phyloP scores from a whole-genome alignment of 192 early-diverging fungal genomes.

The Dimargaris cristalligena region DNA sequence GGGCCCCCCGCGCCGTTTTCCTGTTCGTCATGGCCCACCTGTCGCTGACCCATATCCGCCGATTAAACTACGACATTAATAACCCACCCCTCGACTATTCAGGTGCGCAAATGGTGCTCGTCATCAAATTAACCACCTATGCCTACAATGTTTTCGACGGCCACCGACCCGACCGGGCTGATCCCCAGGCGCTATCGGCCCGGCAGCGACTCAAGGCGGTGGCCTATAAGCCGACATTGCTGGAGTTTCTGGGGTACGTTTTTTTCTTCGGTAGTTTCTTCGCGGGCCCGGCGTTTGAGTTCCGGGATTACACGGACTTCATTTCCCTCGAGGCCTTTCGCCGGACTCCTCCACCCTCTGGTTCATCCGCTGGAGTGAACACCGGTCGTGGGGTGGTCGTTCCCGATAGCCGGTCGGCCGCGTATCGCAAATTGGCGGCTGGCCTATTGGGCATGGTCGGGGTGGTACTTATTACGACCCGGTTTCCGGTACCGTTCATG shows the following conservation, averaged over 20 bases:
- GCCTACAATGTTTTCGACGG: slow-evolving; percentile 76
- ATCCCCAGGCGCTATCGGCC: slow-evolving; percentile 31
- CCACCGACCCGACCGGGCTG: slow-evolving; percentile 18
- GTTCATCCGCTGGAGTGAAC: neutral
- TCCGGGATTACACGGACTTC: slow-evolving; percentile 15
- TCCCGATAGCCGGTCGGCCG: neutral
- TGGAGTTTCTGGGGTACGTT: slow-evolving; percentile 71
- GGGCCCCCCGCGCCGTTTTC: slow-evolving; percentile 41
- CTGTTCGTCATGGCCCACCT: slow-evolving; percentile 45
- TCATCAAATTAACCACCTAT: slow-evolving; percentile 81
- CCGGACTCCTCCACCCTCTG: too few relatives aligned
- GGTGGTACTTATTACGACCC: slow-evolving; percentile 18
- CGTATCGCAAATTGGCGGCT: neutral
- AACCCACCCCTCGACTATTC: slow-evolving; percentile 62
- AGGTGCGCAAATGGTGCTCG: slow-evolving; percentile 84
- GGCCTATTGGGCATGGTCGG: neutral
- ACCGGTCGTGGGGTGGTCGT: neutral
- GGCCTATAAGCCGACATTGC: slow-evolving; percentile 36
- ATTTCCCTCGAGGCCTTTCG: slow-evolving; percentile 15
- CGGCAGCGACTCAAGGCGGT: slow-evolving; percentile 54
- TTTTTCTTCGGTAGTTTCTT: slow-evolving; percentile 80
- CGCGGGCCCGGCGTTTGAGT: slow-evolving; percentile 74
- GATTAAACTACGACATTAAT: slow-evolving; percentile 25
- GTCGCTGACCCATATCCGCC: slow-evolving; percentile 33
- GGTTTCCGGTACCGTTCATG: slow-evolving; percentile 17